Evolutionary conservation across 2,329 filamentous ascomycete species (phyloP).

Genomic region (Fusarium nelsonii): DNA sequence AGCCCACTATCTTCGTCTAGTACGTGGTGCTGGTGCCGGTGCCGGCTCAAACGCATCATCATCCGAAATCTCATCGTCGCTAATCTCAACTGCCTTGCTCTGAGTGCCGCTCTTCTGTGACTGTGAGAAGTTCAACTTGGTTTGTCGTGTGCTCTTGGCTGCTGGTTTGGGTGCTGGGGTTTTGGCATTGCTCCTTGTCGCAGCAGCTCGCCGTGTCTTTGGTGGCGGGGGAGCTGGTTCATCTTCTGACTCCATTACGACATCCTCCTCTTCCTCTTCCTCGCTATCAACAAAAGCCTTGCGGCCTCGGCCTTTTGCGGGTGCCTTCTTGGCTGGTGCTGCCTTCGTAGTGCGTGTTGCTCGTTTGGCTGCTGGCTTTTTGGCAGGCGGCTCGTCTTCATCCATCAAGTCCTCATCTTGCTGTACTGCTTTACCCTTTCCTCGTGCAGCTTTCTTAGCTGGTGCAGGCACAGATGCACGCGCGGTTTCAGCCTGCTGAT

Average conservation of each 20-base stretch:
- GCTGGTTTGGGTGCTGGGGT: slow-evolving; percentile 35
- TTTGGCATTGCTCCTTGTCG: slow-evolving; percentile 34
- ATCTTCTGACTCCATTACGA: slow-evolving; percentile 67
- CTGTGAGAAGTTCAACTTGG: slow-evolving; percentile 54
- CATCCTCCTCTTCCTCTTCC: slow-evolving; percentile 62
- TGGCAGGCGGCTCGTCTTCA: slow-evolving; percentile 60
- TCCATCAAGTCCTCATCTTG: slow-evolving; percentile 52
- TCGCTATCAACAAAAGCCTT: slow-evolving; percentile 51
- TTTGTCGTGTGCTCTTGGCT: slow-evolving; percentile 49
- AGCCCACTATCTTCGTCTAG: slow-evolving; percentile 46
- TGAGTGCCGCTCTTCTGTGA: slow-evolving; percentile 56
- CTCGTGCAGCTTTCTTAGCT: slow-evolving; percentile 17
- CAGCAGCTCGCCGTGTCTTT: slow-evolving; percentile 44
- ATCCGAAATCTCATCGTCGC: slow-evolving; percentile 74
- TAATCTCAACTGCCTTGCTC: slow-evolving; percentile 67
- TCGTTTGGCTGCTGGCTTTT: slow-evolving; percentile 50
- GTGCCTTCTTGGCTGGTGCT: slow-evolving; percentile 61
- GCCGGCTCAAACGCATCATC: slow-evolving; percentile 71
- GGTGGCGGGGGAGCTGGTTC: slow-evolving; percentile 56
- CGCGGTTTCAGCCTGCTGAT: slow-evolving; percentile 23
- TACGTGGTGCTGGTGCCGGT: slow-evolving; percentile 53
- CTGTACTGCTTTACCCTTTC: slow-evolving; percentile 41
- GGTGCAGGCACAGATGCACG: slow-evolving; percentile 4
- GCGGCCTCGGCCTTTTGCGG: slow-evolving; percentile 57
- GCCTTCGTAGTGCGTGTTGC: slow-evolving; percentile 55